A percentile compares a stretch with the other conserved stretches of the same genome.
Conservation (phyloP, 2,329 filamentous ascomycete genomes). For the Triangularia setosa region DNA sequence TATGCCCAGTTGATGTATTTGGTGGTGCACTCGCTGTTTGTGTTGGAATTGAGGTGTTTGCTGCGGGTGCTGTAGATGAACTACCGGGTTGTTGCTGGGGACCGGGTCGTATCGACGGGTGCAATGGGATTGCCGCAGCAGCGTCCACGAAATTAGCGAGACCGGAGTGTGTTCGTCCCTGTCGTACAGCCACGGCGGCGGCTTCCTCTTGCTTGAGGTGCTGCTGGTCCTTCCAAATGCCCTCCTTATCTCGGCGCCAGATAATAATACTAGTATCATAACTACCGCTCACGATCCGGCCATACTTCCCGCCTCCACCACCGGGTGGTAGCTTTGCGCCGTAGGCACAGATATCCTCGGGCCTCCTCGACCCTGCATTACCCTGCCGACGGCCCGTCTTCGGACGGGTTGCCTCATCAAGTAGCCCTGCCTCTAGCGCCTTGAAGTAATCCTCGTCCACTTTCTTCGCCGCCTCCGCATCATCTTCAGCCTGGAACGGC, state of each 20-base stretch:
- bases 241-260: slow-evolving; percentile 82
- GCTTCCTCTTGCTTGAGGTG: slow-evolving; percentile 72
- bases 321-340: slow-evolving; percentile 87
- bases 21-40: slow-evolving; percentile 16
- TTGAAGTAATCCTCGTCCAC: slow-evolving; percentile 71
- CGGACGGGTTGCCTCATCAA: slow-evolving; percentile 36
- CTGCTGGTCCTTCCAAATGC: slow-evolving; percentile 77
- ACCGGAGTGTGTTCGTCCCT: slow-evolving; percentile 9
- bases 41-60: slow-evolving; percentile 8
- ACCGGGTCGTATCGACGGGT: slow-evolving; percentile 18
- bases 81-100: slow-evolving; percentile 3
- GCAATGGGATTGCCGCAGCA: slow-evolving; percentile 13
- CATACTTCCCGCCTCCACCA: slow-evolving; percentile 83
- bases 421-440: slow-evolving; percentile 49
- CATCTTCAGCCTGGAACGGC: slow-evolving; percentile 71
- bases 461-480: slow-evolving; percentile 66
- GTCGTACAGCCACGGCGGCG: slow-evolving; percentile 44
- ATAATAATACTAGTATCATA: slow-evolving; percentile 96
- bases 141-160: neutral
- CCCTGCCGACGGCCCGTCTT: slow-evolving; percentile 39
- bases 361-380: slow-evolving; percentile 71
- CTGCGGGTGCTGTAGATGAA: slow-evolving; percentile 6
- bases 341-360: slow-evolving; percentile 71
- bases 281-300: slow-evolving; percentile 92
- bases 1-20: slow-evolving; percentile 4